Evolutionary conservation across 208 protist genomes (phyloP), one percentile per base, ranked within the genome.

Genomic region (Leptomonas pyrrhocoris): DNA sequence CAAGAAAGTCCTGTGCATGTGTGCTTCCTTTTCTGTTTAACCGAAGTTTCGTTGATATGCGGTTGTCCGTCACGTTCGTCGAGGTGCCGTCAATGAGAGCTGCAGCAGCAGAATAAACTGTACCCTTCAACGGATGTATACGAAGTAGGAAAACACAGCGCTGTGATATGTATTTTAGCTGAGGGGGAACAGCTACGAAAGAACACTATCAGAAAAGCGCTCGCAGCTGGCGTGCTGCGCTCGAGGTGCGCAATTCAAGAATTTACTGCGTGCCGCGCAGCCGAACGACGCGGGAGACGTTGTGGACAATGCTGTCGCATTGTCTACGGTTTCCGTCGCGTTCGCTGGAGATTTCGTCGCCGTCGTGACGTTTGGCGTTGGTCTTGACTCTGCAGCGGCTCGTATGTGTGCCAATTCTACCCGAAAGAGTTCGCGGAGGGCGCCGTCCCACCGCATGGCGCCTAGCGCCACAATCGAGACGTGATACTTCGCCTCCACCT

Each of bases 351-450:
- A 15, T 12, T 13, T 43, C 2, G 48, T 34, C 21, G 45, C 23
- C 7, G 50, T 12, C n/a, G 21, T n/a, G n/a, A n/a, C n/a, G n/a
- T n/a, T 31, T 11, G 34, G 36, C 25, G 48, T 50, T 5, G 63
- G 48, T 2, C 27, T 36, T 15, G 50, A 50, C 23, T 43, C n/a
- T 16, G 46, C 34, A 21, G 16, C 16, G 5, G 13, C 48, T n/a
- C 6, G 3, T 36, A 53, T 5, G 15, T 56, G 51, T 3, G 18
- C 18, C 61, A 75, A 25, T 53, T 68, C 61, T 23, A 75, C 69
- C 5, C 69, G 61, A 25, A 68, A 62, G 8, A 75, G 51, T 31
- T 75, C 40, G 2, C 69, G 51, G 18, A 60, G 19, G 2, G 55
- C 54, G 11, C 60, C 69, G 11, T 36, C 30, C 61, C 69, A 75